Conservation (phyloP, 1,284 basidiomycete genomes). For the Ustilago crameri region DNA sequence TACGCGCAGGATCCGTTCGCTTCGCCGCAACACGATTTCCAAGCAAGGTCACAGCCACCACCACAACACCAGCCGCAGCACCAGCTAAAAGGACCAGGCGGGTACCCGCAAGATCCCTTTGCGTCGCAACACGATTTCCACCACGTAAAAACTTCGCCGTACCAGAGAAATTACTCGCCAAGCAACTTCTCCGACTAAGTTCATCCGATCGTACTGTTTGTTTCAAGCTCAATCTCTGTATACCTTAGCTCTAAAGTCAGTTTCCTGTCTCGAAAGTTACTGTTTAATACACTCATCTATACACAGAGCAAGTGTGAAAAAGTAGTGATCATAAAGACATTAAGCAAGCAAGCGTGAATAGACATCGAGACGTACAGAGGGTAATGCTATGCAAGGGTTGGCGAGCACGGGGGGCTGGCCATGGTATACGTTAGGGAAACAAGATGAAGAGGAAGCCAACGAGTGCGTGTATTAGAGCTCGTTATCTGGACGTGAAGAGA, state of each 20-base stretch:
- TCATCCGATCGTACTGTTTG: background rate
- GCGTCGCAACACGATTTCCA: background rate
- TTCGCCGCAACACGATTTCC: no score
- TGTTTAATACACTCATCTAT: no score
- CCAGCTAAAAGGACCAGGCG: no score
- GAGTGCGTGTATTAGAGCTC: conserved; percentile 25
- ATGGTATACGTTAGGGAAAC: conserved; percentile 4
- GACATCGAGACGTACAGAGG: no score
- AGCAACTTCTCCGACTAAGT: conserved; percentile 8
- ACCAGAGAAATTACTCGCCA: conserved; percentile 11
- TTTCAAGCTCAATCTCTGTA: background rate
- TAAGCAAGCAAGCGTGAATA: background rate
- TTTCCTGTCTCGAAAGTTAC: no score
- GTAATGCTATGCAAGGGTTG: background rate
- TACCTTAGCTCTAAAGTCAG: no score
- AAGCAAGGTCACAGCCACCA: no score
- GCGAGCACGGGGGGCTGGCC: background rate
- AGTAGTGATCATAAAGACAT: background rate
- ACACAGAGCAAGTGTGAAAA: no score
- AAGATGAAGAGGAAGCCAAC: background rate
- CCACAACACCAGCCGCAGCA: no score
- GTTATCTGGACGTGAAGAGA: background rate
- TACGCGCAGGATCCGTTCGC: no score
- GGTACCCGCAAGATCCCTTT: background rate
- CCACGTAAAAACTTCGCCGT: conserved; percentile 3